Base-by-base conservation (phyloP, 1,284 basidiomycete genomes). In the Earliella scabrosa region DNA sequence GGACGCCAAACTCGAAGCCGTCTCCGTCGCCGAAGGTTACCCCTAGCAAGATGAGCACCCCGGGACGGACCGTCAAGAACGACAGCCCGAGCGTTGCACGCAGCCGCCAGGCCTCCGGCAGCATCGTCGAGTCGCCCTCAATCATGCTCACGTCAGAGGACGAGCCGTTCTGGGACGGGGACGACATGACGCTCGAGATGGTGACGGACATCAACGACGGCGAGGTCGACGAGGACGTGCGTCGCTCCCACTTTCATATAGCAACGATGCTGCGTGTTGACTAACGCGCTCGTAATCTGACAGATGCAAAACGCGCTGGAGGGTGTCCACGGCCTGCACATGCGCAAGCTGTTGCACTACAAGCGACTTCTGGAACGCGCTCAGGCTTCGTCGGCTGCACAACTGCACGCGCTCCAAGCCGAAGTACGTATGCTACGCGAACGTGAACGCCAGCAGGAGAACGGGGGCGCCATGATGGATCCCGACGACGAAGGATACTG, bases 361-460 rank as follows among this genome's bases (percentile, higher is more conserved):
- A 90, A 86, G 64, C 81, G 90, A 2, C 77, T 92, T 1, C 79
- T 92, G 10, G 89, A 92, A 64, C 86, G 87, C 41, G 81, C 88
- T 1, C 90, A 92, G 64, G 84, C 86, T 1, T 84, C 85, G 8
- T 81, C 87, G 2, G 88, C 90, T 0, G 86, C 89, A 1, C 90
- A 92, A 65, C 76, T 92, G 2, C 90, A 92, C 63, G 90, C 90
- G 0, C 73, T 92, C 2, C 90, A 92, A 69, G 89, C 88, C 2
- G 88, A 92, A 66, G 75, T 90, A 5, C 72, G 81, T 44, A 68
- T 87, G 36, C 70, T 88, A 14, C 80, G 84, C 13, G 75, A 77
- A 18, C 64, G 66, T 18, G 71, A 74, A 45, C 64, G 73, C 11
- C 67, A 75, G 48, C 59, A 63, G 21, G 63, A 68, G 46, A 54